Conservation (phyloP, 306 rosid genomes). For the Gynostemma pentaphyllum region DNA sequence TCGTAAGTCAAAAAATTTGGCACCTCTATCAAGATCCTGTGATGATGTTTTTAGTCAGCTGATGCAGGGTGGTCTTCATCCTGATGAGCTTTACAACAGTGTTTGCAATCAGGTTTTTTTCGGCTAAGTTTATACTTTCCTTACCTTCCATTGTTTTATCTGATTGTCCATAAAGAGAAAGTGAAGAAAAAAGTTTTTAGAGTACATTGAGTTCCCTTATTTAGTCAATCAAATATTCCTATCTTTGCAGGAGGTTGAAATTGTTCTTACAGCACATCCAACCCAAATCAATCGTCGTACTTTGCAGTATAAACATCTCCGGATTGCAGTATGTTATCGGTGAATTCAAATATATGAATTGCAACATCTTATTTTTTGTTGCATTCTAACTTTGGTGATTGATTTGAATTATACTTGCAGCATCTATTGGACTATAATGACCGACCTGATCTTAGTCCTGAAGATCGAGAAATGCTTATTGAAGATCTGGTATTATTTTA, state of each 20-base stretch:
- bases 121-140: not conserved
- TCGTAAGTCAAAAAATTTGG: slow-evolving; percentile 54
- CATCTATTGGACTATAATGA: slow-evolving; percentile 77
- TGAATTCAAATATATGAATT: slow-evolving; percentile 4
- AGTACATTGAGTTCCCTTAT: slow-evolving; percentile 2
- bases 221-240: slow-evolving; percentile 10
- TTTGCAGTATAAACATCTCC: slow-evolving; percentile 71
- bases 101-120: slow-evolving; percentile 77
- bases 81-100: slow-evolving; percentile 61
- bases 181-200: not conserved
- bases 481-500: slow-evolving; percentile 74
- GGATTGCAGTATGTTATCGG: slow-evolving; percentile 58
- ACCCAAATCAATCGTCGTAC: slow-evolving; percentile 95
- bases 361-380: not conserved
- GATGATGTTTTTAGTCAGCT: slow-evolving; percentile 75
- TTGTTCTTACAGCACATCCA: slow-evolving; percentile 98
- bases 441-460: slow-evolving; percentile 68
- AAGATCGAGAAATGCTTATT: slow-evolving; percentile 79
- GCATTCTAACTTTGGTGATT: slow-evolving; percentile 17
- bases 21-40: slow-evolving; percentile 60
- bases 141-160: not conserved
- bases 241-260: slow-evolving; percentile 66
- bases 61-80: slow-evolving; percentile 62
- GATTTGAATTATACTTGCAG: slow-evolving; percentile 24
- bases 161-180: not conserved